A percentile compares a stretch with the other conserved stretches of the same genome.
These are phyloP conservation scores for Carex scoparia DNA, from an alignment of 176 grass and related monocot species.

Conservation along the genomic window DNA sequence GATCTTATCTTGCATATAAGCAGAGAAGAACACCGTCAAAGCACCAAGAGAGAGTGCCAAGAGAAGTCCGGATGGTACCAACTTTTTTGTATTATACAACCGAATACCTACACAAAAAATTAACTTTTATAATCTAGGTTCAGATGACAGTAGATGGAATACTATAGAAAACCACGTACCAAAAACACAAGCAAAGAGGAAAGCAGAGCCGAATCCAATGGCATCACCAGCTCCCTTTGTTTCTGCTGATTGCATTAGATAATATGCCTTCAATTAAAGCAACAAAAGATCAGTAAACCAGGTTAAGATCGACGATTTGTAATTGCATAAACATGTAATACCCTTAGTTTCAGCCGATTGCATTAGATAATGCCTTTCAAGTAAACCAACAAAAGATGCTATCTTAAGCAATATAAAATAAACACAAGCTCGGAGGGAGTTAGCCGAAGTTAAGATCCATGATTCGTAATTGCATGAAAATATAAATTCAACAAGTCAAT, in stretches of 20 bases:
- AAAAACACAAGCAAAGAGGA: slow-evolving; percentile 74
- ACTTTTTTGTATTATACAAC: slow-evolving; percentile 60
- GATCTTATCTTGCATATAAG: slow-evolving; percentile 76
- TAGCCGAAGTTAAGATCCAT: background rate
- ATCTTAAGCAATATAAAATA: background rate
- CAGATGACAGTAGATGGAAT: background rate
- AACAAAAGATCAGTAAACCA: background rate
- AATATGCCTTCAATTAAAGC: slow-evolving; percentile 52
- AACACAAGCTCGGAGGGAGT: background rate
- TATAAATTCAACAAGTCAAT: background rate
- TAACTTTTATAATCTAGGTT: background rate
- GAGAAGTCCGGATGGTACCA: slow-evolving; percentile 78
- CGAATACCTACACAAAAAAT: slow-evolving; percentile 58
- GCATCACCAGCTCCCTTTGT: slow-evolving; percentile 54
- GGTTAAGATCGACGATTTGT: background rate
- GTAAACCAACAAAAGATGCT: background rate
- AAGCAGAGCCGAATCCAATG: slow-evolving; percentile 78
- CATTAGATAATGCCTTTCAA: slow-evolving; percentile 65
- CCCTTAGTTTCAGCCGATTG: slow-evolving; percentile 70
- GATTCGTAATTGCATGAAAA: background rate
- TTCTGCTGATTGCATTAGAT: slow-evolving; percentile 84
- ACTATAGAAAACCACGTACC: slow-evolving; percentile 27
- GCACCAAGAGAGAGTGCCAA: slow-evolving; percentile 59
- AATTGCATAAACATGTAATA: background rate
- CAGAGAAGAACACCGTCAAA: slow-evolving; percentile 66